Percentiles rank a stretch among this genome's conserved stretches.
Evolutionary conservation across 169 alveolate species (phyloP).

Genomic region (Cryptosporidium ryanae): DNA sequence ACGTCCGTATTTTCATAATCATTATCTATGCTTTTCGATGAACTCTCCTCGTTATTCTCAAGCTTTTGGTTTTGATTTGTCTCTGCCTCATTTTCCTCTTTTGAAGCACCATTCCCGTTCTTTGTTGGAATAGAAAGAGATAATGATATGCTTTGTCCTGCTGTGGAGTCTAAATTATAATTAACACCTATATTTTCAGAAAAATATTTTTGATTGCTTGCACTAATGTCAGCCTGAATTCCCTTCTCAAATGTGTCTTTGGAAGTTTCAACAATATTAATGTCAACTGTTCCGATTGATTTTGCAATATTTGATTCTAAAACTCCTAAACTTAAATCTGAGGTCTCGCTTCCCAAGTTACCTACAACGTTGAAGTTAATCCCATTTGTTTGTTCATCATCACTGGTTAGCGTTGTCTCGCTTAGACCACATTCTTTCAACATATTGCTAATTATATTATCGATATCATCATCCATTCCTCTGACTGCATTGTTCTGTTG

Average conservation of each 20-base stretch:
- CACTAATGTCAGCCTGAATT: constrained; percentile 40
- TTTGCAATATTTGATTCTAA: background rate
- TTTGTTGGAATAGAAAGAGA: constrained; percentile 35
- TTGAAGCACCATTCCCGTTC: background rate
- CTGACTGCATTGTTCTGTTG: background rate
- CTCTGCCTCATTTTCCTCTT: constrained; percentile 5
- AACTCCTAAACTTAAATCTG: background rate
- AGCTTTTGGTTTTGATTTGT: background rate
- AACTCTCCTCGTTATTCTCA: background rate
- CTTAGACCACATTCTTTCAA: constrained; percentile 50
- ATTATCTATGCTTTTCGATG: background rate
- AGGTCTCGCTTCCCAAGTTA: constrained; percentile 6
- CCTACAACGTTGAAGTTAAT: constrained; percentile 6
- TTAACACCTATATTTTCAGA: constrained; percentile 1
- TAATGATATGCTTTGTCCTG: constrained; percentile 7
- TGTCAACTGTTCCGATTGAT: constrained; percentile 28
- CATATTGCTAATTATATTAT: constrained; percentile 40
- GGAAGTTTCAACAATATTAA: constrained; percentile 33
- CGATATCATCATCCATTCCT: constrained; percentile 24
- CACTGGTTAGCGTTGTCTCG: constrained; percentile 20
- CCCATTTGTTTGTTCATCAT: constrained; percentile 25
- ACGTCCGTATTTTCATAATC: constrained; percentile 29
- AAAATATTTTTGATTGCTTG: background rate
- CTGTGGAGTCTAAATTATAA: background rate
- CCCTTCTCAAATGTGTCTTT: constrained; percentile 62